These are phyloP conservation scores for Venturia aucupariae DNA, from an alignment of 2,329 filamentous ascomycete genomes.

Conservation along the genomic window DNA sequence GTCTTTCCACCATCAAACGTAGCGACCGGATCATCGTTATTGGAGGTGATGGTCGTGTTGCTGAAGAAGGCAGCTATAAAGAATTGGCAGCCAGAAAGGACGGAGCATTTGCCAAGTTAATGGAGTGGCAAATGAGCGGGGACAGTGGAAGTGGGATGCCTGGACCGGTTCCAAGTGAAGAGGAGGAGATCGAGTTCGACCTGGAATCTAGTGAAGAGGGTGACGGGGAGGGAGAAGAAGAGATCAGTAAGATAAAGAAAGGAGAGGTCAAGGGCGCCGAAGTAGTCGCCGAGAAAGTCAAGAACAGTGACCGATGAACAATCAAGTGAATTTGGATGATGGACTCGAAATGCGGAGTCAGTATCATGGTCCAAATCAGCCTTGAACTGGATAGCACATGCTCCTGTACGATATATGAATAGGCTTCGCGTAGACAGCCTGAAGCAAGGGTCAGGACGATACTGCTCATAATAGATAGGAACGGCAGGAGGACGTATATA, in stretches of 20 bases:
- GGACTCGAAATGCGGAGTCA: not conserved
- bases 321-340: not conserved
- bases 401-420: not conserved
- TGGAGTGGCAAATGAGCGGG: slow-evolving; percentile 98
- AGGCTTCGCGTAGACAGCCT: too few relatives aligned
- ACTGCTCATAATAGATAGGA: not conserved
- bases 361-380: too few relatives aligned
- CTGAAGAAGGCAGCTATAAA: slow-evolving; percentile 78
- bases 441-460: not conserved
- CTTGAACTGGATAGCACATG: too few relatives aligned
- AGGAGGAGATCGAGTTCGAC: slow-evolving; percentile 41
- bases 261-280: not conserved
- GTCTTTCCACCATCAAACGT: slow-evolving; percentile 91
- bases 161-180: slow-evolving; percentile 34
- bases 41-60: slow-evolving; percentile 74
- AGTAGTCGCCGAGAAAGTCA: slow-evolving; percentile 1
- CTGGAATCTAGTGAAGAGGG: slow-evolving; percentile 27
- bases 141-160: slow-evolving; percentile 25
- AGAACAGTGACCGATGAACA: not conserved
- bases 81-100: slow-evolving; percentile 62
- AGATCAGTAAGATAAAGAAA: not conserved
- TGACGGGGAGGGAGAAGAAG: slow-evolving; percentile 27
- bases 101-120: slow-evolving; percentile 86
- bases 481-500: not conserved
- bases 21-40: slow-evolving; percentile 93